Base-by-base conservation (phyloP, 106 monocot genomes). In the Chionographis japonica region DNA sequence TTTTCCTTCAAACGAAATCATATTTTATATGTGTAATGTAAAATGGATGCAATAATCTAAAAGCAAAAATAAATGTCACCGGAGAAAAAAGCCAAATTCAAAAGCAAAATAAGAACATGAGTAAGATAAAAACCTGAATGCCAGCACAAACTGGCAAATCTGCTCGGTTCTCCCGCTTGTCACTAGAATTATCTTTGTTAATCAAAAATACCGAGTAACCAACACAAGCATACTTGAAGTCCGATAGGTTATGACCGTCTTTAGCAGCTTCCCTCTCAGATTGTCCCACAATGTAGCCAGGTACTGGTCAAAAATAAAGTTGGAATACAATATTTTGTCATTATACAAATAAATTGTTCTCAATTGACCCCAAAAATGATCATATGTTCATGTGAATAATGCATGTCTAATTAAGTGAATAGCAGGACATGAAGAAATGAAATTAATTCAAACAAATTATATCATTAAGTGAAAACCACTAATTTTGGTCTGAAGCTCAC, bases 141-240 rank as follows among this genome's bases (percentile, higher is more conserved):
- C 82, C 82, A 60, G 57, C 71, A 79, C 83, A 83, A 68, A 75
- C 79, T 57, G 83, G 83, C 61, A 83, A 56, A 55, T 79, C 66
- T 5, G 62, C 71, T 66, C 52, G 56, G 56, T 77, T 67, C 57
- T 77, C 80, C 56, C 62, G 67, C 54, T 69, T 62, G 8, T 73
- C 84, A 63, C 13, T 16, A 0, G 46, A 19, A 46, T 64, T 69
- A 41, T 73, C 76, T 54, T 72, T 80, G 40, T 80, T 85, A 53
- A 77, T 73, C 46, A 85, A 50, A 20, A 73, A 85, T 19, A 85
- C 69, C 5, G 85, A 85, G 61, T 85, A 85, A 74, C 85, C 85
- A 71, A 71, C 80, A 73, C 85, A 85, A 10, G 75, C 54, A 62
- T 76, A 84, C 58, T 79, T 84, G 69, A 84, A 84, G 37, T 76